Evolutionary conservation across 192 early-diverging fungal species (phyloP).

Genomic region (Bifiguratus adelaidae): DNA sequence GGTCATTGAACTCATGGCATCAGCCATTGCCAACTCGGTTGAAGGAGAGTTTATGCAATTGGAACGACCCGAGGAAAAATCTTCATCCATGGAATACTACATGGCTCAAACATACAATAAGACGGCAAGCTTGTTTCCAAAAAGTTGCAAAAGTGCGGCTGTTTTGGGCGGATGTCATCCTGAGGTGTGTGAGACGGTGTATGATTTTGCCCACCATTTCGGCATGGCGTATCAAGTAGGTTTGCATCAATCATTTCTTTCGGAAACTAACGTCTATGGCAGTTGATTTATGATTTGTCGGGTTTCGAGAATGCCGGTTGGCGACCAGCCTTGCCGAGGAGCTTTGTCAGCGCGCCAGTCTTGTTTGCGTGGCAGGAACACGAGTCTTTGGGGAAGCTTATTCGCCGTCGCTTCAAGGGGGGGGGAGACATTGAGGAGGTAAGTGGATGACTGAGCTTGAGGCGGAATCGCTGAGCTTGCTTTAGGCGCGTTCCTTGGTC

Average conservation of each 20-base stretch:
- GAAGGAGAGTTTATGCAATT: constrained; percentile 99
- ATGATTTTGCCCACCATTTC: constrained; percentile 76
- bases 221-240: constrained; percentile 88
- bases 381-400: constrained; percentile 70
- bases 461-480: neutral
- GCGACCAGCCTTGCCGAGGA: constrained; percentile 80
- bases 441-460: too few relatives aligned
- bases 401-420: constrained; percentile 74
- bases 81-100: constrained; percentile 77
- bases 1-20: constrained; percentile 87
- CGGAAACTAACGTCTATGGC: too few relatives aligned
- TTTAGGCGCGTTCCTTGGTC: constrained; percentile 66
- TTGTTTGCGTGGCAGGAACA: constrained; percentile 86
- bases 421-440: constrained; percentile 70
- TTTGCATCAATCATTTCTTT: too few relatives aligned
- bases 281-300: constrained; percentile 83
- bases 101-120: constrained; percentile 94
- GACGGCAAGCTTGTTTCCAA: constrained; percentile 89
- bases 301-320: constrained; percentile 93
- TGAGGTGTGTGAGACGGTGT: constrained; percentile 68
- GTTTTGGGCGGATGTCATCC: constrained; percentile 68
- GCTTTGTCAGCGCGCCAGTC: constrained; percentile 89
- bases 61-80: constrained; percentile 44
- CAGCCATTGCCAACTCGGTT: constrained; percentile 86
- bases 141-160: constrained; percentile 79